A percentile compares a stretch with the other conserved stretches of the same genome.
phyloP scores from a whole-genome alignment of 352 stramenopile genomes.

The Globisporangium apiculatum region DNA sequence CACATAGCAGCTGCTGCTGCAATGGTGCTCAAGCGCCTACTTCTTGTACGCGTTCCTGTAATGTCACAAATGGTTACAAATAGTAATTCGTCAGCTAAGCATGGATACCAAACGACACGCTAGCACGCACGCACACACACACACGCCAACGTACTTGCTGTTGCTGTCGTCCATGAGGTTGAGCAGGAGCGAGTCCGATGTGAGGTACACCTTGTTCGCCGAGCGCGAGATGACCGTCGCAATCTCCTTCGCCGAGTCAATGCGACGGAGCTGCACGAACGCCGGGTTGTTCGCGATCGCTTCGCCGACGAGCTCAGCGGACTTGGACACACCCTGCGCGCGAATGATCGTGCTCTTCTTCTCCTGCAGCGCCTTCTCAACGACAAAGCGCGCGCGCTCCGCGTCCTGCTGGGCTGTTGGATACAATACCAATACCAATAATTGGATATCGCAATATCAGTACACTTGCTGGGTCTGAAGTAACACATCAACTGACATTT shows the following conservation, averaged over 20 bases:
- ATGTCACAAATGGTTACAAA: background rate
- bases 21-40: background rate
- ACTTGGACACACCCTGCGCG: conserved; percentile 97
- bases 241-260: conserved; percentile 99
- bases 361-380: conserved; percentile 98
- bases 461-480: too few relatives aligned
- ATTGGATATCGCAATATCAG: too few relatives aligned
- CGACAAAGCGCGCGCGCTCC: conserved; percentile 97
- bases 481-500: too few relatives aligned
- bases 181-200: conserved; percentile 95
- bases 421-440: background rate
- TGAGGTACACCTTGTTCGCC: conserved; percentile 98
- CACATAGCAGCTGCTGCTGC: background rate
- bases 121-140: background rate
- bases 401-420: conserved; percentile 96
- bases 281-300: conserved; percentile 99
- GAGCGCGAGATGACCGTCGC: conserved; percentile 92
- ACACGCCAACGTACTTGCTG: conserved; percentile 31
- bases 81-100: background rate
- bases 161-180: conserved; percentile 89
- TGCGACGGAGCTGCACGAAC: conserved; percentile 98
- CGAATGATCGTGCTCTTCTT: conserved; percentile 99
- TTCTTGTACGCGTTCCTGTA: background rate
- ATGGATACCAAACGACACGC: background rate
- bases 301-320: conserved; percentile 96